Conservation (phyloP, 257 asterid genomes). For the Plantago major region DNA sequence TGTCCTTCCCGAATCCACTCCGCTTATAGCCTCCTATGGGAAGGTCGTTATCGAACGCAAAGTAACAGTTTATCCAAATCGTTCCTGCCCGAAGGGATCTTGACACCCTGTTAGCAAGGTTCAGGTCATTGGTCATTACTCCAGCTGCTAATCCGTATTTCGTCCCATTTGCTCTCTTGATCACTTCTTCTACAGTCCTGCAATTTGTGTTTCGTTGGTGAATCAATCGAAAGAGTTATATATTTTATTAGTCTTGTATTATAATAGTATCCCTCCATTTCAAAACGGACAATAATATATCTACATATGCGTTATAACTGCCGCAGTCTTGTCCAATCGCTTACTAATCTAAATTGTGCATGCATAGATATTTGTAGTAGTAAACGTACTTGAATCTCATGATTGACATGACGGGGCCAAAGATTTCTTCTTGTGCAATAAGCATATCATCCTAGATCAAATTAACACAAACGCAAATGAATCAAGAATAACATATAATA, state of each 20-base stretch:
- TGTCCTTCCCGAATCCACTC: constrained; percentile 75
- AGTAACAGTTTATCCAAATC: constrained; percentile 73
- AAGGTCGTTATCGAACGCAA: constrained; percentile 52
- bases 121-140: constrained; percentile 63
- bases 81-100: constrained; percentile 61
- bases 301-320: no score
- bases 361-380: background rate
- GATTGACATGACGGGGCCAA: constrained; percentile 72
- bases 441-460: constrained; percentile 51
- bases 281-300: no score
- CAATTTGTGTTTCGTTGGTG: no score
- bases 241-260: no score
- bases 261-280: no score
- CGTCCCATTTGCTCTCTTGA: constrained; percentile 56
- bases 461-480: background rate
- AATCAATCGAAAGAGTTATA: no score
- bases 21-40: constrained; percentile 65
- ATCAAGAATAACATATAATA: no score
- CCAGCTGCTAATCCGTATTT: constrained; percentile 80
- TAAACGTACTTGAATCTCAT: constrained; percentile 59
- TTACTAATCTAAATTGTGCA: no score
- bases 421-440: constrained; percentile 67
- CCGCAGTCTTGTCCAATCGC: no score
- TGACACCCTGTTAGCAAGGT: constrained; percentile 73
- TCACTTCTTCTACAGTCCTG: constrained; percentile 71